Base-by-base conservation (phyloP, 805 yeast species). In the Hagleromyces aurorensis region DNA sequence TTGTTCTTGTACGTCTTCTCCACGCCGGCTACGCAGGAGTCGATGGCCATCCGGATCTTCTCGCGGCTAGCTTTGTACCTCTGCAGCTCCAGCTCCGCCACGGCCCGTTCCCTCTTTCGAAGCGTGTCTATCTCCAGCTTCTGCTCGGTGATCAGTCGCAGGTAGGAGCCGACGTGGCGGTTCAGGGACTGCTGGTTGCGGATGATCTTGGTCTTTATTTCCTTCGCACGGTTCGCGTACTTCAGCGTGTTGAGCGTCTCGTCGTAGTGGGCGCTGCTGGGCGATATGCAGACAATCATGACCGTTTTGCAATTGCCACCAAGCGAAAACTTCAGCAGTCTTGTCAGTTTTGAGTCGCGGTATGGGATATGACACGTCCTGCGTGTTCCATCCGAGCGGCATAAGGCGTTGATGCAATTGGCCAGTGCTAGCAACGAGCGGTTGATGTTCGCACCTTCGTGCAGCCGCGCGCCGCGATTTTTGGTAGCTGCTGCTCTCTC, bases 291-390 rank as follows among this genome's bases (percentile, higher is more conserved):
- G 2, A 86, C 96, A 41, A 89, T 83, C 97, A 89, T 89, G 4
- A 85, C 87, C 0, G 97, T 89, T 51, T 82, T 80, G 57, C 97
- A 89, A 50, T 85, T 84, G 0, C 96, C 96, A 3, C 96, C 96
- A 9, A 89, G 61, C 0, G 96, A 86, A 50, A 83, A 85, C 51
- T 87, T 85, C 33, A 89, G 66, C 28, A 89, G 62, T 41, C 97
- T 61, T 0, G 97, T 89, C 31, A 89, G 64, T 47, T 87, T 87
- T 6, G 94, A 84, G 52, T 89, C 94, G 44, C 97, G 61, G 55
- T 83, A 89, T 0, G 97, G 97, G 7, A 89, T 72, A 59, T 86
- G 96, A 40, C 70, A 37, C 28, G 46, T 65, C 36, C 72, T 59
- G 44, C 70, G 67, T 33, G 70, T 59, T 29, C 71, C 62, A 33